Conservation (phyloP, 345 rosid genomes). For the Theobroma cacao region DNA sequence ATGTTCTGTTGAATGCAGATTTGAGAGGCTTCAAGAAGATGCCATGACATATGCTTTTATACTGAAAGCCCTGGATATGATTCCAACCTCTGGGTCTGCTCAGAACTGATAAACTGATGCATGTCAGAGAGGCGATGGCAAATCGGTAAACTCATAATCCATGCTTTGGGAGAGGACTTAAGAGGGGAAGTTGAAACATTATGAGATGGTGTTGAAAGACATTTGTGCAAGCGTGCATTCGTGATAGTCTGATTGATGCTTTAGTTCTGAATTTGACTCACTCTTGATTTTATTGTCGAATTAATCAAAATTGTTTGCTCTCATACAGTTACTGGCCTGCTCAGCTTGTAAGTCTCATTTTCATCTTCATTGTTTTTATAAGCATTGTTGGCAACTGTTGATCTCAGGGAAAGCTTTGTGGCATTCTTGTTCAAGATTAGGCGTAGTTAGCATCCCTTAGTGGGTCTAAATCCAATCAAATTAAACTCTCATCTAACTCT, state of each 20-base stretch:
- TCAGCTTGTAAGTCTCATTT: neutral
- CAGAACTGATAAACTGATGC: neutral
- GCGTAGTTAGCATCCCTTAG: no score
- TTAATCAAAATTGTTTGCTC: neutral
- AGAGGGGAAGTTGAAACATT: neutral
- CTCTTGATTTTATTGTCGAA: neutral
- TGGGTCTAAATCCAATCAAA: no score
- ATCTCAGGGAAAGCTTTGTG: neutral
- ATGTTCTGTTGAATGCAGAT: slow-evolving; percentile 45
- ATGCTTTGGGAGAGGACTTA: neutral
- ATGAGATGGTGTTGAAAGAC: neutral
- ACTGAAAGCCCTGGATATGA: slow-evolving; percentile 68
- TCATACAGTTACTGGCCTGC: no score
- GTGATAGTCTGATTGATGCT: neutral
- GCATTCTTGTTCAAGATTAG: no score
- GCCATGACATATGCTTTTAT: slow-evolving; percentile 72
- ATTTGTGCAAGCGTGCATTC: neutral
- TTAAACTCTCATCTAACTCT: no score
- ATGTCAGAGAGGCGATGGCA: neutral
- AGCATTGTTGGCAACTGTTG: neutral
- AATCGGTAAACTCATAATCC: neutral
- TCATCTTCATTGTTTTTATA: neutral
- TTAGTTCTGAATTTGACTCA: neutral
- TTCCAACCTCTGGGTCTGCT: slow-evolving; percentile 39
- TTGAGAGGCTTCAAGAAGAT: slow-evolving; percentile 87